Base-by-base conservation (phyloP, 2,329 filamentous ascomycete species). In the Colletotrichum lindemuthianum region DNA sequence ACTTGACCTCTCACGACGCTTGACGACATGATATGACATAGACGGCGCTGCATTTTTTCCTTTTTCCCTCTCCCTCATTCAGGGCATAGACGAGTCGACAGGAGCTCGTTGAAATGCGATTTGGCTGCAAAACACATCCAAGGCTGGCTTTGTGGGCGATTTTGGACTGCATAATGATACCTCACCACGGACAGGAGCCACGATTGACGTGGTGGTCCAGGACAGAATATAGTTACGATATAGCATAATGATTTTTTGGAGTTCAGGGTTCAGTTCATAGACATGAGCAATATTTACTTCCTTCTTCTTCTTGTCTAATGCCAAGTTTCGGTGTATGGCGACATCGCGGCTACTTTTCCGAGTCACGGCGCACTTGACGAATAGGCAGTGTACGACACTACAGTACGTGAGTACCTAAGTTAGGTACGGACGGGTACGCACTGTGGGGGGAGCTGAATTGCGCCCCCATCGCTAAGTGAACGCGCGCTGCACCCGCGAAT, bases 121-220 rank as follows among this genome's bases (percentile, higher is more conserved):
- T 57, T 36, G 37, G 52, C 53, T 45, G 39, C 54, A 13, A 49
- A 34, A 61, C 8, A 39, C 44, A 48, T 40, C 51, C 63, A 39
- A 12, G 45, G 33, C 52, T 53, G 58, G 58, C 51, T 61, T 51
- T 49, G 51, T 61, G 52, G 63, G 63, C 40, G 63, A 65, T 52
- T 63, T 65, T 45, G 58, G 47, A 63, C 51, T 65, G 63, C 58
- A 65, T 65, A 65, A 65, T 63, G 63, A 65, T 65, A 65, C 63
- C 63, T 65, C 52, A 65, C 34, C 58, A 13, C 57, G 40, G 63
- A 41, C 58, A 43, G 63, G 63, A 65, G 39, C 24, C 53, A 52
- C 53, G 43, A 45, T 50, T 52, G 53, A 66, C 49, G 60, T 54
- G 15, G 32, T 39, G 36, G 53, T 48, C 52, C n/a, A 50, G 9